Conservation (phyloP, 1,139 yeast genomes). For the Pichia sp. region DNA sequence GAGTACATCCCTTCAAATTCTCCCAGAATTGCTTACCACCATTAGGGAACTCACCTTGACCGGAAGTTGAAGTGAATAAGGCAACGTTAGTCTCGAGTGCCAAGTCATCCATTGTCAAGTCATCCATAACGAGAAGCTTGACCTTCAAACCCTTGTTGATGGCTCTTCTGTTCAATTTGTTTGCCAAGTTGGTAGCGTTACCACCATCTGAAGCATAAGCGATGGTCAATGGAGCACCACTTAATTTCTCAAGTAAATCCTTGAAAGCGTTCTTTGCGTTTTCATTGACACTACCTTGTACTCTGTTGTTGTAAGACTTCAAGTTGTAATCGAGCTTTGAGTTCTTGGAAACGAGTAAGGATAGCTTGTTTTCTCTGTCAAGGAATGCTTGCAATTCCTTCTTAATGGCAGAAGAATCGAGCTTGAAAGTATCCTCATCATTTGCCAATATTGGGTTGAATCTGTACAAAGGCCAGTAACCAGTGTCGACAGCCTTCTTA, state of each 20-base stretch:
- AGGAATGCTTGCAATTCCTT: conserved; percentile 72
- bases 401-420: conserved; percentile 79
- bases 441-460: conserved; percentile 55
- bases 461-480: conserved; percentile 94
- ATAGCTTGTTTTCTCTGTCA: conserved; percentile 83
- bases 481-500: conserved; percentile 83
- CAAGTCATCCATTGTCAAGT: conserved; percentile 70
- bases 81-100: conserved; percentile 76
- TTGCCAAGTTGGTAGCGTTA: conserved; percentile 78
- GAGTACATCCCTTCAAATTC: conserved; percentile 61
- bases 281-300: conserved; percentile 43
- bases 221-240: conserved; percentile 89
- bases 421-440: conserved; percentile 52
- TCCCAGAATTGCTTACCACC: conserved; percentile 95
- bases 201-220: conserved; percentile 97
- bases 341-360: conserved; percentile 60
- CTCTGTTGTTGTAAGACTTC: conserved; percentile 54
- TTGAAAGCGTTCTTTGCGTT: conserved; percentile 75
- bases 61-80: conserved; percentile 84
- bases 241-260: conserved; percentile 72
- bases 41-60: conserved; percentile 97
- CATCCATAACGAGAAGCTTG: conserved; percentile 76
- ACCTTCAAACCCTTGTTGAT: conserved; percentile 81
- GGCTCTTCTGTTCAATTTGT: conserved; percentile 77
- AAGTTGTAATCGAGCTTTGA: conserved; percentile 78